Evolutionary conservation across 371 early-diverging fungal genomes (phyloP).

Genomic region (Catenaria anguillulae): DNA sequence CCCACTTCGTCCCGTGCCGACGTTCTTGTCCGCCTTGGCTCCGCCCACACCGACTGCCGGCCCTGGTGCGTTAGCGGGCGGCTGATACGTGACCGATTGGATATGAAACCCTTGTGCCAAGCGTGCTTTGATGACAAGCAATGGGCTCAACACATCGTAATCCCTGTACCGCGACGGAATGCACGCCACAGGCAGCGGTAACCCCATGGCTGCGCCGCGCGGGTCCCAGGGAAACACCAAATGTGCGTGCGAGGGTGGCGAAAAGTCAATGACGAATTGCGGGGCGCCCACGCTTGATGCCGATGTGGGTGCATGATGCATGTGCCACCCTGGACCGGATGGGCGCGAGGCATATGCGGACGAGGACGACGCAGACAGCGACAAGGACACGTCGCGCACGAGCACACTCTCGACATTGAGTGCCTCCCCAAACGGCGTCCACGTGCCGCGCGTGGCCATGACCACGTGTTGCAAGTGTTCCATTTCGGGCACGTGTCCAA

Average conservation of each 20-base stretch:
- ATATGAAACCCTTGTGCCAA: constrained; percentile 70
- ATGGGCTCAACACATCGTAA: constrained; percentile 44
- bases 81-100: constrained; percentile 26
- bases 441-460: not conserved
- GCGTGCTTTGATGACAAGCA: constrained; percentile 54
- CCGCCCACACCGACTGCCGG: too few relatives aligned
- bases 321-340: too few relatives aligned
- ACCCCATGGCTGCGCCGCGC: constrained; percentile 26
- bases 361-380: too few relatives aligned
- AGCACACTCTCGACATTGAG: not conserved
- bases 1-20: too few relatives aligned
- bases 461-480: not conserved
- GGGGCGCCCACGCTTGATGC: too few relatives aligned
- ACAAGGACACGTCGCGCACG: not conserved
- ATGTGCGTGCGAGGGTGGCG: not conserved
- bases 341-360: not conserved
- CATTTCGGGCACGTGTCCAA: not conserved
- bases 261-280: not conserved
- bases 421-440: too few relatives aligned
- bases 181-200: constrained; percentile 57
- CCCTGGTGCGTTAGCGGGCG: constrained; percentile 22
- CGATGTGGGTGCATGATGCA: too few relatives aligned
- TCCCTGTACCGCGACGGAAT: constrained; percentile 61
- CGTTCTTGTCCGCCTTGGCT: too few relatives aligned
- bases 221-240: constrained; percentile 66